Conservation (phyloP, 1,284 basidiomycete genomes). For the Irpex rosettiformis region DNA sequence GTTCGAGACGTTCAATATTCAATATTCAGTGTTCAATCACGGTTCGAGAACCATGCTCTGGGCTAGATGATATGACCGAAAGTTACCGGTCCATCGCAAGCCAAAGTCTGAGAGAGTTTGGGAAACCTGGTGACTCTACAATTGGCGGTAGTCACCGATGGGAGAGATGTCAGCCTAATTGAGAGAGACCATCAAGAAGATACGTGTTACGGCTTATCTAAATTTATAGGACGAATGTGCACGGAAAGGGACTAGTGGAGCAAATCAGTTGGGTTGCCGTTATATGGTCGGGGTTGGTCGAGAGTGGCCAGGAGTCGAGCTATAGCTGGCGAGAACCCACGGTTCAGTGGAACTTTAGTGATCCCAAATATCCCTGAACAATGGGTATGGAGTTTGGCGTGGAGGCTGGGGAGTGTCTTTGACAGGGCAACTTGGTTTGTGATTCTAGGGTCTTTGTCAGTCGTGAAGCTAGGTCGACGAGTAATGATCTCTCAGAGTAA, state of each 20-base stretch:
- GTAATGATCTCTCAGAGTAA: neutral
- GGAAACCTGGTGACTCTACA: too few relatives aligned
- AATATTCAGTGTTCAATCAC: neutral
- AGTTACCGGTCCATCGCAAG: neutral
- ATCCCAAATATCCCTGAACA: neutral
- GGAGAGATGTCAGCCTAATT: neutral
- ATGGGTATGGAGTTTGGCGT: neutral
- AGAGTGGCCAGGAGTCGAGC: neutral
- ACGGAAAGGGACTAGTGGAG: neutral
- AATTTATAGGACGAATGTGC: neutral
- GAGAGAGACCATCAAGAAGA: neutral
- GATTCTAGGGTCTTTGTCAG: neutral
- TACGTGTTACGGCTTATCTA: neutral
- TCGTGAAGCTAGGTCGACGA: neutral
- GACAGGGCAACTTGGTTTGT: neutral
- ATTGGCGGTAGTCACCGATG: too few relatives aligned
- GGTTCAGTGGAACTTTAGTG: neutral
- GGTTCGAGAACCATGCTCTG: neutral
- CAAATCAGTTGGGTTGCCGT: neutral
- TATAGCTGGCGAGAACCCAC: neutral
- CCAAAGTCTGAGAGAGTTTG: too few relatives aligned
- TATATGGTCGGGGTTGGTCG: neutral
- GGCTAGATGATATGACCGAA: neutral
- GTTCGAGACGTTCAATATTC: neutral
- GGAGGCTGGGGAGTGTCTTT: neutral